Base-by-base conservation (phyloP, 768 basidiomycete genomes). In the Tulasnella sp. region DNA sequence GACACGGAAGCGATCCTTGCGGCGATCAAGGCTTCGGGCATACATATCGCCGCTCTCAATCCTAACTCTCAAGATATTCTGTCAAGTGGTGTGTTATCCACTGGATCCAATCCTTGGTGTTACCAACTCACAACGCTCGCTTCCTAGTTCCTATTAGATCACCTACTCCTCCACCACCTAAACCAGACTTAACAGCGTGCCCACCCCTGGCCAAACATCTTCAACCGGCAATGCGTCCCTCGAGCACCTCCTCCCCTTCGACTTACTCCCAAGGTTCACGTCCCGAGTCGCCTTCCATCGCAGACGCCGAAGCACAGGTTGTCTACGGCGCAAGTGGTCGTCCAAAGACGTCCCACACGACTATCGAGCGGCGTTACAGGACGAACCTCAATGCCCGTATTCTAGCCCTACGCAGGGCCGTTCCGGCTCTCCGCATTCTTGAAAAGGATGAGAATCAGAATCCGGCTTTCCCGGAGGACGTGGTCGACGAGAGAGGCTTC, bases 381-480 rank as follows among this genome's bases (percentile, higher is more conserved):
- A 95, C 94, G 0, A 95, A 95, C 82, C 87, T 95, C 69, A 95
- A 95, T 81, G 92, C 93, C 0, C 91, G 94, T 72, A 95, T 95
- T 42, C 91, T 92, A 79, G 90, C 90, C 75, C 86, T 95, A 71
- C 91, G 92, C 79, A 89, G 90, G 82, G 90, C 94, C 16, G 93
- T 95, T 1, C 94, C 94, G 5, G 94, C 94, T 0, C 87, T 95
- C 51, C 91, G 93, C 5, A 90, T 93, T 23, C 86, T 94, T 5
- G 93, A 94, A 79, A 87, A 89, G 80, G 87, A 88, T 79, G 35
- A 78, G 32, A 74, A 77, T 70, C 61, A 23, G 61, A 75, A 23
- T 32, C 77, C 42, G 32, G 48, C n/a, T 72, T 81, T 73, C 73
- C 81, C 51, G 23, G 77, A 87, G 7, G 91, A 92, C 81, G 85